Percentiles rank a stretch among this genome's conserved stretches.
phyloP scores from a whole-genome alignment of 2,329 filamentous ascomycete genomes.

The Phyllachora maydis region DNA sequence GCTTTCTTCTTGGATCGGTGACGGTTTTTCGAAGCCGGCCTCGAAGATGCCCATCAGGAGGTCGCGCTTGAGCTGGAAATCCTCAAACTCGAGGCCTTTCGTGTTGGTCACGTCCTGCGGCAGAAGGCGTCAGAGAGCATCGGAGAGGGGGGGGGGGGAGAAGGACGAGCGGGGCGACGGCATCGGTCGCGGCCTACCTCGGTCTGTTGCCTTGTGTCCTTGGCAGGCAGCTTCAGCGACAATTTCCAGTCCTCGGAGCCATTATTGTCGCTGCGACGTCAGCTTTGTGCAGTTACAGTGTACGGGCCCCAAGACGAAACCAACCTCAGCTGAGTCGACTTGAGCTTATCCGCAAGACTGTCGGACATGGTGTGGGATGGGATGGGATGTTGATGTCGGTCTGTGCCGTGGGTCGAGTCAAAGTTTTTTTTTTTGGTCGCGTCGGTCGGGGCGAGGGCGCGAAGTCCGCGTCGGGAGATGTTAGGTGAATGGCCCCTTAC shows the following conservation, averaged over 20 bases:
- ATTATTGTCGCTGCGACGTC: constrained; percentile 23
- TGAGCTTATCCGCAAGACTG: constrained; percentile 30
- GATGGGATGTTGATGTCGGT: too few species aligned
- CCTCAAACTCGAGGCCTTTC: constrained; percentile 93
- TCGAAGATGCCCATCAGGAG: constrained; percentile 99
- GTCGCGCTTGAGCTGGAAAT: constrained; percentile 87
- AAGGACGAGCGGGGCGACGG: too few species aligned
- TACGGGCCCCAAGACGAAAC: constrained; percentile 3
- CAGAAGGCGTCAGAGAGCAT: constrained; percentile 3
- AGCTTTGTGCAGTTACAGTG: constrained; percentile 11
- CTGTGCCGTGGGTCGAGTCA: too few species aligned
- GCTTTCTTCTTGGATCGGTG: constrained; percentile 97
- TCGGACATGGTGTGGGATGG: constrained; percentile 22
- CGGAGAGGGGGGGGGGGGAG: constrained; percentile 1
- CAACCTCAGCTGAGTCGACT: constrained; percentile 22
- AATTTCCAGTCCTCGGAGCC: constrained; percentile 52
- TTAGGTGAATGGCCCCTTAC: too few species aligned
- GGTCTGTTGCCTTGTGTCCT: constrained; percentile 62
- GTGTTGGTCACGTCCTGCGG: constrained; percentile 87
- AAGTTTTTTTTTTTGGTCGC: too few species aligned
- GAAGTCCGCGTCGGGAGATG: too few species aligned
- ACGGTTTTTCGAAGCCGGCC: constrained; percentile 95
- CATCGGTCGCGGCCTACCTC: too few species aligned
- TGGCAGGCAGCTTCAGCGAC: constrained; percentile 47
- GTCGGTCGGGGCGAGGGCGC: too few species aligned